Evolutionary conservation across 202 grass and related monocot genomes (phyloP), one percentile per base, ranked within the genome.

Genomic region (Carex sylvatica): DNA sequence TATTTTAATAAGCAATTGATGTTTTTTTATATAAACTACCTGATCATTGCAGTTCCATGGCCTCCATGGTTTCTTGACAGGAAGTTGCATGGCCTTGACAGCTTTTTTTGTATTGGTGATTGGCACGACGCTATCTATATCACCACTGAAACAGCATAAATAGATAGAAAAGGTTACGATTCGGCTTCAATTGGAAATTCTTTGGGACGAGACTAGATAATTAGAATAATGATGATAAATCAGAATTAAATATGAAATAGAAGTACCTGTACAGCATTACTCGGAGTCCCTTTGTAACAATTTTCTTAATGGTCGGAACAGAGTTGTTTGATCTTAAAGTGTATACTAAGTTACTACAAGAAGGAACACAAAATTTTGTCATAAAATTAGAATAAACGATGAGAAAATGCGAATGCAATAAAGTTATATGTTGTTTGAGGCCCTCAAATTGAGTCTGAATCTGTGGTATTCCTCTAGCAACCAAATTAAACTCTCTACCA

Each of bases 241-340:
- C 9, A 22, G 59, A 23, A 83, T 68, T 81, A 11, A 44, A 82
- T 18, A 9, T n/a, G 5, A 46, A 6, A 7, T 9, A 64, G 44
- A 55, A 13, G 6, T 85, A 95, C 90, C 92, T 95, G 11, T 92
- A 92, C 7, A 95, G 53, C 90, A 88, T 86, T 6, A 90, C 79
- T 18, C 52, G 58, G 35, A 92, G 11, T 4, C 90, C 90, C 2
- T 31, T 46, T 2, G 72, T 4, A 46, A 88, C 9, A 3, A 95
- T 70, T 46, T 38, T 65, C 65, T 70, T 83, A 54, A 95, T 87
- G 19, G 51, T 92, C 23, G 87, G 90, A 52, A 90, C 64, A 30
- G 88, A 30, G 30, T 49, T 73, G n/a, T 40, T 61, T n/a, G 20
- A 62, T 52, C 24, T 23, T 51, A 12, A 18, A 67, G 79, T 52